Evolutionary conservation across 164 flowering plant genomes (phyloP).

Genomic region (Santalum album): DNA sequence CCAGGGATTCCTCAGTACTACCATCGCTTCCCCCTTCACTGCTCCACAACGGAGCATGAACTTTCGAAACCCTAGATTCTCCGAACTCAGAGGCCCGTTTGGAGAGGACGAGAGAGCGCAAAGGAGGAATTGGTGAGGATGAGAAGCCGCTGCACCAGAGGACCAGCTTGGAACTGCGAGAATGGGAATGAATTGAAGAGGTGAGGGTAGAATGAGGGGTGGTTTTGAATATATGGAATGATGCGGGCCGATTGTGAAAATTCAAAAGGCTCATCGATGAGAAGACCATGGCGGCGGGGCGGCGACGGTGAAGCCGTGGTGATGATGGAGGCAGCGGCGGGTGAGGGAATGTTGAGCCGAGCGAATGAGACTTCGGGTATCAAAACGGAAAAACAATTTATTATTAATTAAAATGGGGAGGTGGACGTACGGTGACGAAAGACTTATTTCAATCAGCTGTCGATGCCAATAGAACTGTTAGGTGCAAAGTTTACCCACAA

Average conservation of each 20-base stretch:
- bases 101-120: conserved; percentile 8
- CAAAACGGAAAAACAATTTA: no score
- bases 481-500: no score
- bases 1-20: background rate
- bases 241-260: background rate
- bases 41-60: conserved; percentile 1
- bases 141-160: background rate
- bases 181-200: conserved; percentile 4
- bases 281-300: background rate
- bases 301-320: no score
- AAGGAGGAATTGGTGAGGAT: background rate
- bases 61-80: conserved; percentile 11
- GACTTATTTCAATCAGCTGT: no score
- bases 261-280: conserved; percentile 22
- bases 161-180: background rate
- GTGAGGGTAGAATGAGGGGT: background rate
- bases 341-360: no score
- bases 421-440: no score
- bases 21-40: conserved; percentile 10
- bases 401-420: no score
- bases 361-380: no score
- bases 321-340: no score
- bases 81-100: background rate
- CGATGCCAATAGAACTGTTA: no score
- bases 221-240: conserved; percentile 8